Base-by-base conservation (phyloP, 768 basidiomycete genomes). In the Pleurotus citrinopileatus region DNA sequence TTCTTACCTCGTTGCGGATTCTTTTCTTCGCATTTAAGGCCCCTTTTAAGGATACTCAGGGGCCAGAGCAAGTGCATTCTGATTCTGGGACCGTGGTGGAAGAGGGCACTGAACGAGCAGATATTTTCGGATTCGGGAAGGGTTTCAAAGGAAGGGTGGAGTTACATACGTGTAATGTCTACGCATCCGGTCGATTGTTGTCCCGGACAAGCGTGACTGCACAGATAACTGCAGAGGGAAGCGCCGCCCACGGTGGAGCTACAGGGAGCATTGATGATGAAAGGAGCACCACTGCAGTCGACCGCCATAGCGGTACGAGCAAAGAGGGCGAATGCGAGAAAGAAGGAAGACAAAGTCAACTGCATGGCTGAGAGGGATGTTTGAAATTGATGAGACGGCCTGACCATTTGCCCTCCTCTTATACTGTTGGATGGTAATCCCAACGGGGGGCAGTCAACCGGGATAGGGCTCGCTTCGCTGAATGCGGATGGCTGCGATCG, bases 21-120 rank as follows among this genome's bases (percentile, higher is more conserved):
- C n/a, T n/a, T n/a, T n/a, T n/a, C n/a, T n/a, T n/a, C n/a, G n/a
- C n/a, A n/a, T n/a, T n/a, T n/a, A n/a, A n/a, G n/a, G n/a, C n/a
- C n/a, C n/a, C n/a, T n/a, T n/a, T n/a, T n/a, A n/a, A 34, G n/a
- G n/a, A 34, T n/a, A 9, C n/a, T 40, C 38, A 40, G 8, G 48
- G 34, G 7, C 48, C 48, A 19, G 48, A 51, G n/a, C 48, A 51
- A n/a, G 48, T 51, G 23, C 48, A 51, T 37, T 51, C n/a, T 10
- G 48, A 51, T 23, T 38, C 29, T 20, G 34, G 48, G 27, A 51
- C 34, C n/a, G 34, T 51, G 19, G 48, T 51, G 4, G 48, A 51
- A 10, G 48, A 51, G 29, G 48, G 48, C 22, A 34, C 48, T 51
- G 17, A n/a, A 19, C 37, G 25, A 37, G 17, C 12, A 25, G 17